phyloP scores from a whole-genome alignment of 352 stramenopile species.

The Globisporangium ultimum region DNA sequence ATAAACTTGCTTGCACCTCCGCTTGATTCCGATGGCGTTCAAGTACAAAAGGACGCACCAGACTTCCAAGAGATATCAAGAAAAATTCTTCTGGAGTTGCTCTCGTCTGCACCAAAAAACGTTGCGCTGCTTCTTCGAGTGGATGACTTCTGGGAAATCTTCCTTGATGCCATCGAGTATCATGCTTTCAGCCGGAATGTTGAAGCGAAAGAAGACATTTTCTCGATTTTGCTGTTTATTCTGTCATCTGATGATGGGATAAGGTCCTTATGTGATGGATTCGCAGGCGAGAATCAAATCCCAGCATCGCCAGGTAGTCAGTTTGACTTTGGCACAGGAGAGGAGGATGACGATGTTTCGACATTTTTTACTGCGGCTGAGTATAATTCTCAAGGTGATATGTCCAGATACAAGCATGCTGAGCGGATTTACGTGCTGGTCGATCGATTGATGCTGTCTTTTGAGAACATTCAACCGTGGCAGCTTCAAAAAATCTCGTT shows the following conservation, averaged over 20 bases:
- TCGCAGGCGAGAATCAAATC: background rate
- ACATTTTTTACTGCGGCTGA: constrained; percentile 56
- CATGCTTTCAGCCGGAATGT: constrained; percentile 37
- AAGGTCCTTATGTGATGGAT: constrained; percentile 28
- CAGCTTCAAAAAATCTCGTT: constrained; percentile 77
- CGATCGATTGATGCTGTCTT: constrained; percentile 62
- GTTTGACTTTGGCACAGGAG: constrained; percentile 33
- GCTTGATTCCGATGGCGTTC: constrained; percentile 14
- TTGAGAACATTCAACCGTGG: constrained; percentile 75
- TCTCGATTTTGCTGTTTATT: constrained; percentile 48
- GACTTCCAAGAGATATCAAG: constrained; percentile 13
- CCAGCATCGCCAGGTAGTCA: constrained; percentile 17
- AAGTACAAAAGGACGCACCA: constrained; percentile 21
- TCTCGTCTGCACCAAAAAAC: constrained; percentile 51
- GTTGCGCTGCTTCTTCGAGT: constrained; percentile 34
- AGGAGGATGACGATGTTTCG: constrained; percentile 42
- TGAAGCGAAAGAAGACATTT: constrained; percentile 46
- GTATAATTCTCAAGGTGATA: constrained; percentile 36
- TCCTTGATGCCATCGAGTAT: constrained; percentile 45
- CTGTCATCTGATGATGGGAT: constrained; percentile 47
- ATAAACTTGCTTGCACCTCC: constrained; percentile 22
- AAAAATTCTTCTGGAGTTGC: constrained; percentile 28
- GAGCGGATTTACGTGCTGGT: constrained; percentile 58
- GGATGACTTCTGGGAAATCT: constrained; percentile 40
- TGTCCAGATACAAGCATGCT: constrained; percentile 26